Evolutionary conservation across 2,329 filamentous ascomycete genomes (phyloP).

Genomic region (Penicillium expansum): DNA sequence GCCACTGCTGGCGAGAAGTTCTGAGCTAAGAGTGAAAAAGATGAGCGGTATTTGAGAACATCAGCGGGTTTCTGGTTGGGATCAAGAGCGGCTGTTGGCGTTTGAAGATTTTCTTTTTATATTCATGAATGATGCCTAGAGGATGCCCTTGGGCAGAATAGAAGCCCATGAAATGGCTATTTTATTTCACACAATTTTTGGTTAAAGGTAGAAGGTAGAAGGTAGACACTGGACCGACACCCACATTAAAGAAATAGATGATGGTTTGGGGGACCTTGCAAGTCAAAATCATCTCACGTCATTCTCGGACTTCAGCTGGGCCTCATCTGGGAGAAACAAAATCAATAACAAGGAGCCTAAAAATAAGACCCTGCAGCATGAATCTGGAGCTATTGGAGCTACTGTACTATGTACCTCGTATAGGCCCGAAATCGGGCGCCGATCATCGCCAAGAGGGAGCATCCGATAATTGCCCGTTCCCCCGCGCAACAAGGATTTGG

Average conservation of each 20-base stretch:
- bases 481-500: not conserved
- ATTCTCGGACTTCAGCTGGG: not conserved
- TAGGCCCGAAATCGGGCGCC: not conserved
- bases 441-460: not conserved
- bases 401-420: not conserved
- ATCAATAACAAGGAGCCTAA: not conserved
- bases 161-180: conserved; percentile 11
- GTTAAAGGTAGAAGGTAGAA: not conserved
- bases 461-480: not conserved
- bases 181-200: not conserved
- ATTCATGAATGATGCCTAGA: conserved; percentile 22
- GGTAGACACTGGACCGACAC: not conserved
- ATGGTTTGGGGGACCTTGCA: conserved; percentile 7
- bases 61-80: conserved; percentile 12
- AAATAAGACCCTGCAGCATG: not conserved
- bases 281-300: not conserved
- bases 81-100: conserved; percentile 2
- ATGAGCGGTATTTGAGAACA: conserved; percentile 3
- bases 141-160: conserved; percentile 18
- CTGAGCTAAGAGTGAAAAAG: conserved; percentile 11
- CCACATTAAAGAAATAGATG: not conserved
- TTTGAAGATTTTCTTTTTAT: conserved; percentile 15
- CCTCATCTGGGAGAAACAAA: not conserved
- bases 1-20: conserved; percentile 32
- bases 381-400: not conserved